These are phyloP conservation scores for Diaporthe nobilis DNA, from an alignment of 2,329 filamentous ascomycete species.

Conservation along the genomic window DNA sequence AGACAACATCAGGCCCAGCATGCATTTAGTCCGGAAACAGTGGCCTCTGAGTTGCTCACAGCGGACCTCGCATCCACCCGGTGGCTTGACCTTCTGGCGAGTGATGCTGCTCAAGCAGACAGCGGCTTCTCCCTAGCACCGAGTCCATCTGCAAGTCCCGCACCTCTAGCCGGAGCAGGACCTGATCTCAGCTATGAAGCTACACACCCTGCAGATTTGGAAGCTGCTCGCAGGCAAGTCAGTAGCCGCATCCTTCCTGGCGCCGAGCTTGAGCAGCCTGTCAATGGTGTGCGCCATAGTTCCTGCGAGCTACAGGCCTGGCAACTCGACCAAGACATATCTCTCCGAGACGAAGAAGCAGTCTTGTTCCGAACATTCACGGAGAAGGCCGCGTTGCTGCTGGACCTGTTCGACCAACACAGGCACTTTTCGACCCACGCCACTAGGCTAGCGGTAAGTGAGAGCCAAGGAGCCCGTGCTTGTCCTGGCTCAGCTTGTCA, in stretches of 20 bases:
- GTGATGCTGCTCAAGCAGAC: slow-evolving; percentile 52
- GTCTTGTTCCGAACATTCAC: slow-evolving; percentile 21
- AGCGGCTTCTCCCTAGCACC: slow-evolving; percentile 48
- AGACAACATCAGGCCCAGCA: slow-evolving; percentile 35
- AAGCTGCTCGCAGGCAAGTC: neutral
- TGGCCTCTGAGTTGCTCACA: slow-evolving; percentile 48
- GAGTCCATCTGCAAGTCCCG: slow-evolving; percentile 20
- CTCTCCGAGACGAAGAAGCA: slow-evolving; percentile 16
- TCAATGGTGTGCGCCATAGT: neutral
- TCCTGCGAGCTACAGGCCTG: slow-evolving; percentile 12
- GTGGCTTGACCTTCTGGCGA: slow-evolving; percentile 51
- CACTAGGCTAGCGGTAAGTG: slow-evolving; percentile 48
- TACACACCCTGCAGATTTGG: neutral
- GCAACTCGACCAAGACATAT: slow-evolving; percentile 30
- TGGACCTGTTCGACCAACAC: slow-evolving; percentile 52
- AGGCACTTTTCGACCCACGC: slow-evolving; percentile 52
- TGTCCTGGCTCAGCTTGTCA: neutral
- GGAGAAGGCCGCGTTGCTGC: slow-evolving; percentile 35
- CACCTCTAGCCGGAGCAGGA: neutral
- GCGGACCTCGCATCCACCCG: slow-evolving; percentile 50
- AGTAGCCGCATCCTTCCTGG: neutral
- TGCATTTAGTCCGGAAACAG: slow-evolving; percentile 48
- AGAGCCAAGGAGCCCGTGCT: neutral
- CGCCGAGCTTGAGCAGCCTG: neutral
- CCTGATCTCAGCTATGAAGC: neutral